These are phyloP conservation scores for Mortierella sp. DNA, from an alignment of 371 early-diverging fungal genomes.

Conservation along the genomic window DNA sequence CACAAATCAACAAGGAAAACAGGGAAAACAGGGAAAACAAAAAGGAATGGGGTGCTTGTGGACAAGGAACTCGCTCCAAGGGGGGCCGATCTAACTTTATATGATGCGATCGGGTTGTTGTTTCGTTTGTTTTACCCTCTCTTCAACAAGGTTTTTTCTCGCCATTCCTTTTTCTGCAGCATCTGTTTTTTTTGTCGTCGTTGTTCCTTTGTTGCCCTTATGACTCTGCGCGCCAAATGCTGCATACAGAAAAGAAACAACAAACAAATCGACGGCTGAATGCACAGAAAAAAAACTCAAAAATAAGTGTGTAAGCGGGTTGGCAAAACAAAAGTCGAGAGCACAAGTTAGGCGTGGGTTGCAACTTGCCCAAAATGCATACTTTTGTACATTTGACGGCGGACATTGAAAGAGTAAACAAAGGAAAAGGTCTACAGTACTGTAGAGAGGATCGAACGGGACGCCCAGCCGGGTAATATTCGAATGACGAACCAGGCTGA, in stretches of 20 bases:
- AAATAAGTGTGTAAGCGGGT: background rate
- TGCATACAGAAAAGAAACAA: background rate
- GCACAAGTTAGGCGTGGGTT: background rate
- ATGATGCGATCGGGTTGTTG: too few relatives aligned
- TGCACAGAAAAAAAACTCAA: background rate
- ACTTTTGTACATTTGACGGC: background rate
- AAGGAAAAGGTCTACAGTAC: background rate
- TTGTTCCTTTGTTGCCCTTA: too few relatives aligned
- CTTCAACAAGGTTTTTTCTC: too few relatives aligned
- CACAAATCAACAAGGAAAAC: too few relatives aligned
- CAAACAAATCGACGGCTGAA: background rate
- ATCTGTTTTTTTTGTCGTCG: too few relatives aligned
- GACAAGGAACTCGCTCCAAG: too few relatives aligned
- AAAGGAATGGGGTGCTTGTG: too few relatives aligned
- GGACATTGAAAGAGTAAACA: background rate
- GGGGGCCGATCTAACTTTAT: too few relatives aligned
- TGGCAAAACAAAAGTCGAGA: background rate
- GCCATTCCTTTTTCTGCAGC: too few relatives aligned
- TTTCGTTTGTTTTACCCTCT: too few relatives aligned
- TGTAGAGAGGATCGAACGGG: background rate
- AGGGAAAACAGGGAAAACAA: too few relatives aligned
- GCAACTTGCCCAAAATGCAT: background rate
- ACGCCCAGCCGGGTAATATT: conserved; percentile 9
- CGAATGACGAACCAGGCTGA: background rate
- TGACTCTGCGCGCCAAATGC: background rate